phyloP scores from a whole-genome alignment of 352 stramenopile species.

The Hyaloperonospora brassicae region DNA sequence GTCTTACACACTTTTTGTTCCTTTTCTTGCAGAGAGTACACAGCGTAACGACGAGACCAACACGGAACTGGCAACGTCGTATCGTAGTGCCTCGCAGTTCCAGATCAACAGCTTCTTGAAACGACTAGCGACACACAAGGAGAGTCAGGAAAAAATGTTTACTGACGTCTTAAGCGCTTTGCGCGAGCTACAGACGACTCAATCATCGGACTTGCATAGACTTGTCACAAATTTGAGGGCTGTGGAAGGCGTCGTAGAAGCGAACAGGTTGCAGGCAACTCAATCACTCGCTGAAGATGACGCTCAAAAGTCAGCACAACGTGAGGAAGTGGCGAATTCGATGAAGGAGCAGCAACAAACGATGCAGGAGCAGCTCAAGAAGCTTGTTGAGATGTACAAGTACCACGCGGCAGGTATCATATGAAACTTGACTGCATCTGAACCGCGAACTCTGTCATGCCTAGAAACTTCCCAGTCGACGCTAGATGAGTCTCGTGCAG shows the following conservation, averaged over 20 bases:
- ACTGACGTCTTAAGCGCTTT: conserved; percentile 36
- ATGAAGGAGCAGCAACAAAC: conserved; percentile 22
- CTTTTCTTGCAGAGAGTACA: conserved; percentile 32
- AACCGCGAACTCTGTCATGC: conserved; percentile 23
- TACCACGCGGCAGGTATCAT: conserved; percentile 25
- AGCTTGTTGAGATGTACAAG: conserved; percentile 28
- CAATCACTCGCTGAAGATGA: conserved; percentile 17
- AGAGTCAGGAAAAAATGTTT: conserved; percentile 40
- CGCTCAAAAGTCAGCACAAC: conserved; percentile 12
- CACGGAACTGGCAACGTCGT: conserved; percentile 34
- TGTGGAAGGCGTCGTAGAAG: conserved; percentile 29
- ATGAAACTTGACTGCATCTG: conserved; percentile 25
- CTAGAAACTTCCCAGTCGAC: conserved; percentile 27
- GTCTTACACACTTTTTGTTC: conserved; percentile 1
- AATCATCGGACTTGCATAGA: conserved; percentile 37
- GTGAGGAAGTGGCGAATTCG: conserved; percentile 19
- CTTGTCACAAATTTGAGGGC: conserved; percentile 29
- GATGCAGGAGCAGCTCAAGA: conserved; percentile 30
- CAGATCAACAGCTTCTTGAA: conserved; percentile 44
- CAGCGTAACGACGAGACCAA: conserved; percentile 42
- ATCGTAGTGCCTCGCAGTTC: conserved; percentile 32
- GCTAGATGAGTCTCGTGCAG: conserved; percentile 24
- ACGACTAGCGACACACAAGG: conserved; percentile 40
- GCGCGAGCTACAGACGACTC: conserved; percentile 35
- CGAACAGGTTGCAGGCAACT: conserved; percentile 15